These are phyloP conservation scores for Microcera coccophila DNA, from an alignment of 2,329 filamentous ascomycete species.

Conservation along the genomic window DNA sequence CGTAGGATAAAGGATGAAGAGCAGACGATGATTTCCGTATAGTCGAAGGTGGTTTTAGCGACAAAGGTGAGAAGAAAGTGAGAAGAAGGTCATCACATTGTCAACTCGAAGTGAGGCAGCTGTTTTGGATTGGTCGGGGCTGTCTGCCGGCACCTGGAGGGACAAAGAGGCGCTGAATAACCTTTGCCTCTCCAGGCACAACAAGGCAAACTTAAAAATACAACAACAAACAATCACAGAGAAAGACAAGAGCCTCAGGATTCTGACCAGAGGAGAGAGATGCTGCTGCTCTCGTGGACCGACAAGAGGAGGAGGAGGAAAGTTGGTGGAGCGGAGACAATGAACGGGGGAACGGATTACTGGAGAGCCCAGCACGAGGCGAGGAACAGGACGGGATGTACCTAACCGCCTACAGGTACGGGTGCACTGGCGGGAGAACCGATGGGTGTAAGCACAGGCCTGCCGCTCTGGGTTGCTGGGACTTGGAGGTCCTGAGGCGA, in stretches of 20 bases:
- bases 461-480: slow-evolving; percentile 11
- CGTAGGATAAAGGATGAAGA: slow-evolving; percentile 2
- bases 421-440: slow-evolving; percentile 17
- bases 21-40: slow-evolving; percentile 3
- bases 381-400: slow-evolving; percentile 27
- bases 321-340: slow-evolving; percentile 32
- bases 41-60: slow-evolving; percentile 5
- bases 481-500: neutral
- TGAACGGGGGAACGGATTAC: slow-evolving; percentile 30
- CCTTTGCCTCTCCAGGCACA: slow-evolving; percentile 16
- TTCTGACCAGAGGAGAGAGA: slow-evolving; percentile 14
- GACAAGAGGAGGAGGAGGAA: slow-evolving; percentile 27
- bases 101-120: slow-evolving; percentile 26
- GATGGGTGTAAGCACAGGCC: slow-evolving; percentile 11
- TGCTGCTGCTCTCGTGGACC: slow-evolving; percentile 29
- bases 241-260: slow-evolving; percentile 18
- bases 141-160: slow-evolving; percentile 15
- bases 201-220: slow-evolving; percentile 12
- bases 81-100: slow-evolving; percentile 23
- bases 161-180: slow-evolving; percentile 13
- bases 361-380: slow-evolving; percentile 22
- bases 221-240: slow-evolving; percentile 19
- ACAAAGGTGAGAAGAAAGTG: neutral
- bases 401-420: slow-evolving; percentile 1
- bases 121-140: slow-evolving; percentile 13